Conservation (phyloP, 208 protist species). For the Leishmania major region DNA sequence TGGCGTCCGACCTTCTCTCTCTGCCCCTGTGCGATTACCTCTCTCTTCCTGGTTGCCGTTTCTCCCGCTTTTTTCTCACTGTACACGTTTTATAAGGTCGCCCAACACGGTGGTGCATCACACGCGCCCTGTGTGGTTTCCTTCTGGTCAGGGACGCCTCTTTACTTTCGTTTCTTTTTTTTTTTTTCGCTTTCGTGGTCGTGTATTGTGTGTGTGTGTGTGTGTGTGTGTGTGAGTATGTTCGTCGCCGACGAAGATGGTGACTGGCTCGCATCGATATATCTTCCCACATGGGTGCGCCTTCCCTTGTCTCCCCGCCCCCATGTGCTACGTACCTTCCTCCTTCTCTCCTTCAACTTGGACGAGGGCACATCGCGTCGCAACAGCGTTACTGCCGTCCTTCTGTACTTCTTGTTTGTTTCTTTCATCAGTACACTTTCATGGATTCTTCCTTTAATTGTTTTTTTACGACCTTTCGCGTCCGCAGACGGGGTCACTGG, state of each 20-base stretch:
- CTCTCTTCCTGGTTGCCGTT: not conserved
- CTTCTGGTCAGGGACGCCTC: not conserved
- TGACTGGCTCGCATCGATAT: not conserved
- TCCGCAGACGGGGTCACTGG: not conserved
- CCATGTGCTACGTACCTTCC: not conserved
- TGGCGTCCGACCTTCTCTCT: not conserved
- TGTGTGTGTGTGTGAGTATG: not conserved
- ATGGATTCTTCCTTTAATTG: not conserved
- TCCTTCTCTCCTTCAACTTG: not conserved
- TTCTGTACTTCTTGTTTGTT: constrained; percentile 2
- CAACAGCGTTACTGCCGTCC: not conserved
- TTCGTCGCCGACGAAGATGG: not conserved
- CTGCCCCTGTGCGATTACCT: not conserved
- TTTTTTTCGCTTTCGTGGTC: not conserved
- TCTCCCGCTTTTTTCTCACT: not conserved
- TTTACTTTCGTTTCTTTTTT: not conserved
- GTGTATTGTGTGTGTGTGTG: not conserved
- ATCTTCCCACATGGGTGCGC: not conserved
- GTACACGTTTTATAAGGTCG: not conserved
- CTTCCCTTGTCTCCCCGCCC: not conserved
- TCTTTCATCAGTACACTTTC: not conserved
- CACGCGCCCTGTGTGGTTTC: not conserved
- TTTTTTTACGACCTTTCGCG: not conserved
- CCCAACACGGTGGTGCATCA: not conserved
- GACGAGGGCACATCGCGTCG: not conserved